Evolutionary conservation across 2,329 filamentous ascomycete species (phyloP).

Genomic region (Dactylellina cionopaga): DNA sequence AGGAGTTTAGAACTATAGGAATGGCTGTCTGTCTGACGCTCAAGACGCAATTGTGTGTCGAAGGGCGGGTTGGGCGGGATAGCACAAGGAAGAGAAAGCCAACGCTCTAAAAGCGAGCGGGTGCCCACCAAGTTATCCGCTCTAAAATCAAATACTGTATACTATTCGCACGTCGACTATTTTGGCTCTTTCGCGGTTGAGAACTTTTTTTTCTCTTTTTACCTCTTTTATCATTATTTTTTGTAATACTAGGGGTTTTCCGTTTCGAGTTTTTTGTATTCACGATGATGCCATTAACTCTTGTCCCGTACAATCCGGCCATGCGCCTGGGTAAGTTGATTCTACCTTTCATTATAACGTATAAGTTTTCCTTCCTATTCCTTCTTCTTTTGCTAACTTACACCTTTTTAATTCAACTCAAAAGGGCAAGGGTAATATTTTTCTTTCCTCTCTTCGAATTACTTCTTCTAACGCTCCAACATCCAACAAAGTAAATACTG

Average conservation of each 20-base stretch:
- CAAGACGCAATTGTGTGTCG: slow-evolving; percentile 2
- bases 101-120: slow-evolving; percentile 41
- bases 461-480: too few species aligned
- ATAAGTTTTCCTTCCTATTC: background rate
- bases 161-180: too few species aligned
- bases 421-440: slow-evolving; percentile 50
- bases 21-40: slow-evolving; percentile 8
- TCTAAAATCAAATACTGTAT: too few species aligned
- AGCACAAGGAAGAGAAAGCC: slow-evolving; percentile 27
- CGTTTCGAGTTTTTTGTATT: background rate
- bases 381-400: slow-evolving; percentile 11
- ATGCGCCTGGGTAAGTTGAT: slow-evolving; percentile 59
- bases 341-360: slow-evolving; percentile 24
- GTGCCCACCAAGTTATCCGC: slow-evolving; percentile 32
- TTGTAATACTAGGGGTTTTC: too few species aligned
- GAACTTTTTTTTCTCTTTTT: background rate
- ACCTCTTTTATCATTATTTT: background rate
- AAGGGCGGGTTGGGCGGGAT: slow-evolving; percentile 17
- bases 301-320: slow-evolving; percentile 60
- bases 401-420: background rate
- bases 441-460: slow-evolving; percentile 13
- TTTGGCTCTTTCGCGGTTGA: slow-evolving; percentile 7
- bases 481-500: background rate
- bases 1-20: too few species aligned
- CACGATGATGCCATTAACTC: slow-evolving; percentile 57